Base-by-base conservation (phyloP, 495 filamentous ascomycete genomes). In the Penicillium longicatenatum region DNA sequence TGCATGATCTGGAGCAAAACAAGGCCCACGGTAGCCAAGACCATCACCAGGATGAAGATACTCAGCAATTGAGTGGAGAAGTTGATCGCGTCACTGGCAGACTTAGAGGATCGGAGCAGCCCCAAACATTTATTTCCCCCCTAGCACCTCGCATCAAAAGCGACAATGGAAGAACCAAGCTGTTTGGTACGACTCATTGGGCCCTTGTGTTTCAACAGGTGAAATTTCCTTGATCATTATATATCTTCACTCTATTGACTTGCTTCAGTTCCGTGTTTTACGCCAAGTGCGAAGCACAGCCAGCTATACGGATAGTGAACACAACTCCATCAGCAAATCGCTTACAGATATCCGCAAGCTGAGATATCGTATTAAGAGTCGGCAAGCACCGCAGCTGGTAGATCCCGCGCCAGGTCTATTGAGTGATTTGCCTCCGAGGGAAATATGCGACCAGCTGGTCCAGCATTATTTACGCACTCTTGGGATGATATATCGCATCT, bases 401-500 rank as follows among this genome's bases (percentile, higher is more conserved):
- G 60, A 66, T 45, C 63, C 66, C 35, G 55, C 58, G 16, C 58
- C 57, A 8, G 41, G 29, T 20, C 24, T 66, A 6, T 30, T 66
- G 35, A 52, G 52, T 45, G 57, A 66, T 21, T 19, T 69, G 1
- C 66, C 66, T 4, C 26, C 52, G 6, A 55, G 54, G 22, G 57
- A 61, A 19, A 22, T 59, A 1, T 69, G 66, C 37, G 62, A 71
- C 46, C 45, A 54, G 20, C 65, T 76, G 11, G 57, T 69, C 1
- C 66, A 66, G 0, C 71, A 74, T 0, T 70, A 78, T 39, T 63
- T 75, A 3, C 73, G 73, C 26, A 60, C 78, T 1, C 67, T 78
- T 16, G 81, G 82, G 45, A 47, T 59, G 10, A 68, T 82, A 50
- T 73, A 85, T 54, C 75, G 84, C 19, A 76, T 89, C 9, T 31